phyloP scores from a whole-genome alignment of 164 flowering plant genomes.

The Akebia trifoliata region DNA sequence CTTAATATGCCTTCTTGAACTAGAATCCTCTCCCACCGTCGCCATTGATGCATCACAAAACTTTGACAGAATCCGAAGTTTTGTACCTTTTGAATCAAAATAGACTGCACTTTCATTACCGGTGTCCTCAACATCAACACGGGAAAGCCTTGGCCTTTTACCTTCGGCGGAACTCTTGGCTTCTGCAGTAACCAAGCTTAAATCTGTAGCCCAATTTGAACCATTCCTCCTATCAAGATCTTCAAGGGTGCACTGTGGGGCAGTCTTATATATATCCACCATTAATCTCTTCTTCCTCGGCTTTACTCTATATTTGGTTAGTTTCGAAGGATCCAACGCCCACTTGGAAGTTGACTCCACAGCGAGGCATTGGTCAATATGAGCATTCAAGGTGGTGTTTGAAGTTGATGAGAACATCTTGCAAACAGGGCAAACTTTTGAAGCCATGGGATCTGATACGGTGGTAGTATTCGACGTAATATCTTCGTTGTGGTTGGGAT shows the following conservation, averaged over 20 bases:
- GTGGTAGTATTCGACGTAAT: conserved; percentile 26
- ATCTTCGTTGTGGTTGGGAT: conserved; percentile 42
- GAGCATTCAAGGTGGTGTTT: conserved; percentile 93
- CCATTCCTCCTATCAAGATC: conserved; percentile 92
- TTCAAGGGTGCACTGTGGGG: conserved; percentile 65
- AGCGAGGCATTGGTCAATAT: conserved; percentile 92
- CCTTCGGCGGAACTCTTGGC: conserved; percentile 24
- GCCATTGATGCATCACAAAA: conserved; percentile 29
- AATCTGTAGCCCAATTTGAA: conserved; percentile 51
- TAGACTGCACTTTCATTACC: conserved; percentile 60
- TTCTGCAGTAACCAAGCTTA: conserved; percentile 23
- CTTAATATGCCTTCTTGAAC: conserved; percentile 22
- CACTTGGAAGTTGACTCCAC: conserved; percentile 46
- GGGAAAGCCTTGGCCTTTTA: conserved; percentile 32
- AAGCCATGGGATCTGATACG: conserved; percentile 64
- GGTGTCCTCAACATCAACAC: conserved; percentile 22
- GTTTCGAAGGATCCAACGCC: conserved; percentile 27
- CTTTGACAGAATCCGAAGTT: conserved; percentile 71
- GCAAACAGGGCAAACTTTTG: conserved; percentile 92
- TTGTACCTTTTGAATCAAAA: conserved; percentile 74
- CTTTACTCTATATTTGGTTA: conserved; percentile 52
- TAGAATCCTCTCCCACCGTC: conserved; percentile 25
- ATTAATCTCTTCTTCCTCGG: conserved; percentile 60
- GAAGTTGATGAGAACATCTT: conserved; percentile 79
- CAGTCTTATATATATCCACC: conserved; percentile 67